These are phyloP conservation scores for Starmerella etchellsii DNA, from an alignment of 805 yeast species.

Conservation along the genomic window DNA sequence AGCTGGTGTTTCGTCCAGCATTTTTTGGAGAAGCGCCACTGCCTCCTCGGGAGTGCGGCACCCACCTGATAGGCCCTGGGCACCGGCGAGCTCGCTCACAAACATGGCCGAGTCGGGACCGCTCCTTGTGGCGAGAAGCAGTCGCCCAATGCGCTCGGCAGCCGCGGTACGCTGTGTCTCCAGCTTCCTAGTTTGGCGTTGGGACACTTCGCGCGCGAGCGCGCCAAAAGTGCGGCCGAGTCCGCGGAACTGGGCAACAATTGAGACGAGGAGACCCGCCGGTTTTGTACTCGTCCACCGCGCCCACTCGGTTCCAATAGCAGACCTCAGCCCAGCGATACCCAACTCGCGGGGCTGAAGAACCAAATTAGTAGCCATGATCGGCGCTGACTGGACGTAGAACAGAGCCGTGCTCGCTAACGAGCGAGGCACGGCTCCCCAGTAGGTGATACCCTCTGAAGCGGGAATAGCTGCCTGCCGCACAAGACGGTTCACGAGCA, in stretches of 20 bases:
- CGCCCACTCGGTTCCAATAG: not conserved
- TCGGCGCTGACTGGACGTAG: constrained; percentile 17
- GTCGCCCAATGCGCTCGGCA: constrained; percentile 13
- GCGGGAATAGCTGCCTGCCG: constrained; percentile 17
- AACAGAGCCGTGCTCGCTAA: constrained; percentile 7
- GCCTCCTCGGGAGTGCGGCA: not conserved
- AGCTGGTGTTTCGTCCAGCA: constrained; percentile 5
- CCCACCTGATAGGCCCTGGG: not conserved
- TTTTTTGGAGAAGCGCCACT: constrained; percentile 11
- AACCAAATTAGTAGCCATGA: not conserved
- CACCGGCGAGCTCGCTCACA: not conserved
- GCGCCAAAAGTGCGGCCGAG: not conserved
- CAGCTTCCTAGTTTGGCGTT: constrained; percentile 1
- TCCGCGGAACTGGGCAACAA: constrained; percentile 5
- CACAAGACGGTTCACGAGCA: constrained; percentile 9
- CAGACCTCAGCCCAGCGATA: too few species aligned
- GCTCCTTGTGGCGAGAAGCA: not conserved
- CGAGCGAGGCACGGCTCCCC: constrained; percentile 12
- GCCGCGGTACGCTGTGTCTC: constrained; percentile 4
- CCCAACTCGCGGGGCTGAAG: too few species aligned
- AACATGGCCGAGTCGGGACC: not conserved
- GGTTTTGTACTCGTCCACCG: not conserved
- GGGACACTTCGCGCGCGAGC: not conserved
- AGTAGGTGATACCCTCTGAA: constrained; percentile 16
- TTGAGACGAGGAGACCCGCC: not conserved